Evolutionary conservation across 2,329 filamentous ascomycete species (phyloP), one percentile per base, ranked within the genome.

Genomic region (Phoma sp.): DNA sequence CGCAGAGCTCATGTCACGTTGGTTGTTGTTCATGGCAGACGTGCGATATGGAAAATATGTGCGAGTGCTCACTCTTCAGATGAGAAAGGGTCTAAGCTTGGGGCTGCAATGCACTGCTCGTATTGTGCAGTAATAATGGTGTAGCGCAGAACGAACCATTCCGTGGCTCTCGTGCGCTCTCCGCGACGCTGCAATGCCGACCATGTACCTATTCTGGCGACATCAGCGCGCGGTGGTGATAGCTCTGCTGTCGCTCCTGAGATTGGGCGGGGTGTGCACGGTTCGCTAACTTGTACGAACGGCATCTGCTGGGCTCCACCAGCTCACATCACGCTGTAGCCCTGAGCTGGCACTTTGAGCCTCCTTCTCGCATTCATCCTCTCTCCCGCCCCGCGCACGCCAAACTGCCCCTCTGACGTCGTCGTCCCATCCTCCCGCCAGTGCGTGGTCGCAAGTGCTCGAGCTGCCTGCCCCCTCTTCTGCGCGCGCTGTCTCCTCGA

Each of bases 311-410:
- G 56, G 56, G 46, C 36, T 56, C 53, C 53, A 56, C 53, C 53
- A 57, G 45, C 46, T 52, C 47, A 54, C 58, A 61, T 61, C 56
- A 63, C 61, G 59, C 60, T 62, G 64, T 54, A 56, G 59, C 61
- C 62, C 62, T 64, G 62, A 61, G 61, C 61, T 65, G 65, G 60
- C 63, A 56, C 37, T 48, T 49, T 57, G 54, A 56, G 58, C 57
- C 46, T 55, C 45, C 42, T 57, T 40, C 59, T 48, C 56, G 53
- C 59, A 57, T 60, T 55, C 60, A 61, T 63, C 60, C 53, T 54
- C 51, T 30, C 53, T 46, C 45, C 46, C 54, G 49, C 53, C 50
- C 28, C 33, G 23, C 30, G 42, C 42, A 26, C 47, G 38, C 39
- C 40, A 34, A 50, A 47, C 52, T 32, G 52, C 38, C 47, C 56